phyloP scores from a whole-genome alignment of 352 stramenopile genomes.

The Pythium brachiatum region DNA sequence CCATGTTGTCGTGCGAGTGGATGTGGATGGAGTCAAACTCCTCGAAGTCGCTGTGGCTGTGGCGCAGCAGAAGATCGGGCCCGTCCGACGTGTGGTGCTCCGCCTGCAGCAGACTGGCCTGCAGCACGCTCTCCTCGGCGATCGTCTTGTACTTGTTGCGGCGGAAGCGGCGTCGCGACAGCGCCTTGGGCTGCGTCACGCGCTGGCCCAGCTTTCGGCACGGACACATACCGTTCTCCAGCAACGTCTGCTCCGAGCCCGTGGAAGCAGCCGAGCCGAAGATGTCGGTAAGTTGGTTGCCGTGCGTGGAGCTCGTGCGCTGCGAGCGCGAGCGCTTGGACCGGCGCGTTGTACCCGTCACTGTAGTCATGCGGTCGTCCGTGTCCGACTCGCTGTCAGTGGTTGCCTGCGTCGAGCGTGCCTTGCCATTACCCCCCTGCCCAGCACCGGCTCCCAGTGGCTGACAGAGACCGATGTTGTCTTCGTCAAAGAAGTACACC shows the following conservation, averaged over 20 bases:
- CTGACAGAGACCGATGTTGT: constrained; percentile 36
- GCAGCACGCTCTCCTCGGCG: constrained; percentile 37
- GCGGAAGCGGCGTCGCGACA: constrained; percentile 28
- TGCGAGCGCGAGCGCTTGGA: constrained; percentile 27
- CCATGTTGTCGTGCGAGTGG: neutral
- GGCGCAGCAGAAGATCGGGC: constrained; percentile 22
- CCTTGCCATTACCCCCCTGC: neutral
- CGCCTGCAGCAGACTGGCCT: constrained; percentile 41
- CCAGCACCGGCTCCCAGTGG: constrained; percentile 6
- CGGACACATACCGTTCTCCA: constrained; percentile 24
- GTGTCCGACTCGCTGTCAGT: neutral
- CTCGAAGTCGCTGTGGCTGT: constrained; percentile 34
- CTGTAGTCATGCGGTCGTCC: neutral
- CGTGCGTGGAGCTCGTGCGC: constrained; percentile 41
- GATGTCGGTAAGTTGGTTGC: constrained; percentile 28
- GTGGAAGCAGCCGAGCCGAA: constrained; percentile 29
- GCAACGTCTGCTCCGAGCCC: constrained; percentile 37
- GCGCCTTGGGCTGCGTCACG: constrained; percentile 21
- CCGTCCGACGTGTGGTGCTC: constrained; percentile 20
- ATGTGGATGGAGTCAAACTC: constrained; percentile 39
- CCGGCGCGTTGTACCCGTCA: neutral
- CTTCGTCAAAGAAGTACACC: constrained; percentile 44
- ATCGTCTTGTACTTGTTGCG: constrained; percentile 33
- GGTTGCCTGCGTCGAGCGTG: neutral
- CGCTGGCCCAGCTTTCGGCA: constrained; percentile 41